A percentile compares a stretch with the other conserved stretches of the same genome.
phyloP scores from a whole-genome alignment of 106 monocot species.

The Chionographis japonica region DNA sequence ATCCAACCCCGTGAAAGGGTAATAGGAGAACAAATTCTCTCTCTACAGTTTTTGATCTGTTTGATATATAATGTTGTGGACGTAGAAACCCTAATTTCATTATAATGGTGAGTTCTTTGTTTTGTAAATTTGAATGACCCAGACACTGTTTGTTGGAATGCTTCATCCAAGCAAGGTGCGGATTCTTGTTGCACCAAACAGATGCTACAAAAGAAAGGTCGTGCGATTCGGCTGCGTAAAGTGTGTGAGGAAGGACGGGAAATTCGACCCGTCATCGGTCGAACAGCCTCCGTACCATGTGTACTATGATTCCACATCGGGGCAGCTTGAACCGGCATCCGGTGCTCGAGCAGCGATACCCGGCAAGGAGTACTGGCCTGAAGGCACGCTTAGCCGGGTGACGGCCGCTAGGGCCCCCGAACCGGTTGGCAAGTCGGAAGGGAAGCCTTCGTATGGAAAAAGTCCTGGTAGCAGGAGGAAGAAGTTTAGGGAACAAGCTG shows the following conservation, averaged over 20 bases:
- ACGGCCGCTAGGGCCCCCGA: constrained; percentile 80
- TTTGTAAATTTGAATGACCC: no score
- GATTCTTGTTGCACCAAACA: constrained; percentile 8
- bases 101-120: no score
- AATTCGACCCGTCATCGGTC: constrained; percentile 67
- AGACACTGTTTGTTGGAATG: not conserved
- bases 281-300: constrained; percentile 71
- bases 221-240: constrained; percentile 18
- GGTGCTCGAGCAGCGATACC: constrained; percentile 91
- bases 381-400: constrained; percentile 69
- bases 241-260: constrained; percentile 44
- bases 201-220: constrained; percentile 2
- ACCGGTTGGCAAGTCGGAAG: constrained; percentile 63
- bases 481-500: constrained; percentile 41
- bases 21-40: no score
- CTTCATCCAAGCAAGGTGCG: constrained; percentile 13
- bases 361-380: constrained; percentile 85
- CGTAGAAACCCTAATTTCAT: no score
- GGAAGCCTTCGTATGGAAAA: constrained; percentile 79
- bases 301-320: constrained; percentile 87
- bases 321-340: constrained; percentile 87
- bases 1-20: no score
- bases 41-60: no score
- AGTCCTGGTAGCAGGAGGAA: constrained; percentile 78
- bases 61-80: no score